These are phyloP conservation scores for Boletellus sp. DNA, from an alignment of 1,284 basidiomycete genomes.

Conservation along the genomic window DNA sequence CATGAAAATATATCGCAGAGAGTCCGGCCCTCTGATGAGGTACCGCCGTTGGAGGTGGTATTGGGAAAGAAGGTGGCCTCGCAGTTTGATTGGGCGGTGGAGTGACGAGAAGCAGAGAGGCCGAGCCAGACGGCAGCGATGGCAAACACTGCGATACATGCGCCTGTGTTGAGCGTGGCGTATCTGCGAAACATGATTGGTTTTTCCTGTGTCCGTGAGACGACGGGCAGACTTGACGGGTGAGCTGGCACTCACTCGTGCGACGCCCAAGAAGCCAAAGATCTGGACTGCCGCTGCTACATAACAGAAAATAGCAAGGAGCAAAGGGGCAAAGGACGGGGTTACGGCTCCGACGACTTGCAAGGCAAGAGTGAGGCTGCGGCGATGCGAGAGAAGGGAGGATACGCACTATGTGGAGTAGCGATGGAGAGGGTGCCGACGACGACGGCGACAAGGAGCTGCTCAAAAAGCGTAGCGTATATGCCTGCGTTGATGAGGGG, in stretches of 20 bases:
- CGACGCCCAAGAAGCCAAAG: slow-evolving; percentile 80
- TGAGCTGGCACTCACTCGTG: slow-evolving; percentile 48
- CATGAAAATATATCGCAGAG: slow-evolving; percentile 87
- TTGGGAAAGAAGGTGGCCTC: slow-evolving; percentile 54
- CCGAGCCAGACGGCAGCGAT: slow-evolving; percentile 79
- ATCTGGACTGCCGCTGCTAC: slow-evolving; percentile 69
- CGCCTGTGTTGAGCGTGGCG: slow-evolving; percentile 62
- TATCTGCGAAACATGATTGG: slow-evolving; percentile 74
- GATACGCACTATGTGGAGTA: slow-evolving; percentile 68
- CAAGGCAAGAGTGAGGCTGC: slow-evolving; percentile 6
- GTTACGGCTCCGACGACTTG: slow-evolving; percentile 83
- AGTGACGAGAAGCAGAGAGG: slow-evolving; percentile 73
- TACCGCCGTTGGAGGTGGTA: slow-evolving; percentile 32
- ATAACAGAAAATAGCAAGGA: slow-evolving; percentile 76
- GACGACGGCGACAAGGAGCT: slow-evolving; percentile 66
- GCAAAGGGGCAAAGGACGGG: slow-evolving; percentile 67
- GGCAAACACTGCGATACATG: slow-evolving; percentile 61
- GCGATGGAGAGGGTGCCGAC: slow-evolving; percentile 75
- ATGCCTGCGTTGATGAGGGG: slow-evolving; percentile 85
- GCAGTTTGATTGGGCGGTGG: slow-evolving; percentile 66
- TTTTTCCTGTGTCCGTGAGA: slow-evolving; percentile 59
- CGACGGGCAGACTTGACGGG: neutral
- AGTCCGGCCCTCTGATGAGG: slow-evolving; percentile 54
- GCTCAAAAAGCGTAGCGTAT: slow-evolving; percentile 75
- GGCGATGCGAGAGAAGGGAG: neutral